Evolutionary conservation across 2,329 filamentous ascomycete species (phyloP).

Genomic region (Zopfia rhizophila): DNA sequence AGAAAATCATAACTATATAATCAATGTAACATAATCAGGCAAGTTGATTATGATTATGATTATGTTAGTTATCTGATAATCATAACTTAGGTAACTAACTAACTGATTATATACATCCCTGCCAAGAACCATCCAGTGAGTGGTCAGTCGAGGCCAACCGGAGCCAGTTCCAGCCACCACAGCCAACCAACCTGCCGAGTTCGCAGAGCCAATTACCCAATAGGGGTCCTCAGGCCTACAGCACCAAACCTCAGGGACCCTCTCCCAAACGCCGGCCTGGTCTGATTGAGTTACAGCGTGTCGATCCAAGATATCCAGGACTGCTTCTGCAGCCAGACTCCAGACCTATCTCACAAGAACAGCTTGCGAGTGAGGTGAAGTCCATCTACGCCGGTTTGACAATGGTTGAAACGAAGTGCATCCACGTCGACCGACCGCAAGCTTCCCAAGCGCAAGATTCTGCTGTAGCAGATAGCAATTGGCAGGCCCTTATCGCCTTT

Average conservation of each 20-base stretch:
- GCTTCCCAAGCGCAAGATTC: slow-evolving; percentile 63
- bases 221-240: slow-evolving; percentile 15
- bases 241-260: slow-evolving; percentile 20
- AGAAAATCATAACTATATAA: no score
- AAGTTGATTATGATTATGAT: no score
- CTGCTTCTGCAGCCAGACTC: slow-evolving; percentile 70
- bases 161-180: slow-evolving; percentile 26
- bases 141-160: slow-evolving; percentile 35
- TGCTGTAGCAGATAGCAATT: slow-evolving; percentile 72
- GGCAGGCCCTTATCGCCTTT: slow-evolving; percentile 83
- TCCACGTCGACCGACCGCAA: slow-evolving; percentile 78
- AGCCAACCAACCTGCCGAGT: slow-evolving; percentile 21
- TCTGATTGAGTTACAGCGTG: slow-evolving; percentile 47
- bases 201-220: slow-evolving; percentile 21
- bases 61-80: no score
- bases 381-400: slow-evolving; percentile 84
- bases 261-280: slow-evolving; percentile 33
- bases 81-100: no score
- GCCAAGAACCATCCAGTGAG: slow-evolving; percentile 29
- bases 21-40: no score
- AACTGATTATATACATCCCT: not conserved
- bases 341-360: slow-evolving; percentile 77
- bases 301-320: slow-evolving; percentile 47
- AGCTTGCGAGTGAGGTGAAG: slow-evolving; percentile 83
- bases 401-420: slow-evolving; percentile 88